These are phyloP conservation scores for Vanrija sp. DNA, from an alignment of 1,284 basidiomycete genomes.

Conservation along the genomic window DNA sequence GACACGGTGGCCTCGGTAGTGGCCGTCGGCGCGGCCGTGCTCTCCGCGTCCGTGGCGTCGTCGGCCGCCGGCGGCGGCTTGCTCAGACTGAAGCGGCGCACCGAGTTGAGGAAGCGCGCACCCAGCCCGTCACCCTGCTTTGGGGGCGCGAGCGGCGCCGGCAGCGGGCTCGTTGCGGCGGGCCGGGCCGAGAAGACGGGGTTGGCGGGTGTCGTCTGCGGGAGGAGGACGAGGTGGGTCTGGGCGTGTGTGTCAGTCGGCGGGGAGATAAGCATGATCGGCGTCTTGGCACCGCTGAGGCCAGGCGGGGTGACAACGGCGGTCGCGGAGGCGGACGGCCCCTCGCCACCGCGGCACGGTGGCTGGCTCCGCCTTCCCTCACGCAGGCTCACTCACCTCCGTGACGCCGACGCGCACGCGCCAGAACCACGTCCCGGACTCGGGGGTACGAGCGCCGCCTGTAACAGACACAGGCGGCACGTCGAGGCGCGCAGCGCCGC, in stretches of 20 bases:
- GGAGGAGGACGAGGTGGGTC: constrained; percentile 39
- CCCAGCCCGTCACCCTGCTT: constrained; percentile 1
- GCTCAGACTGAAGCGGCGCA: constrained; percentile 22
- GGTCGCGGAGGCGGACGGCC: too few species aligned
- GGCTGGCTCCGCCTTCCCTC: not conserved
- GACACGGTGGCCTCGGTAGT: constrained; percentile 26
- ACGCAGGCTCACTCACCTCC: constrained; percentile 26
- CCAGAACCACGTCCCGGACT: constrained; percentile 42
- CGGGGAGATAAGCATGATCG: not conserved
- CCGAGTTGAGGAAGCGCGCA: constrained; percentile 8
- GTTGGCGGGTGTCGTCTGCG: constrained; percentile 35
- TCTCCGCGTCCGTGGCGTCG: constrained; percentile 6
- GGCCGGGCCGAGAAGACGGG: constrained; percentile 23
- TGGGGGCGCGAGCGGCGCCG: not conserved
- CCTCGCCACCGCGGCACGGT: too few species aligned
- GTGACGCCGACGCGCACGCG: constrained; percentile 38
- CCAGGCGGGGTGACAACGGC: too few species aligned
- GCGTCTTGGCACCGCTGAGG: too few species aligned
- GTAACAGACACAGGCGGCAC: constrained; percentile 7
- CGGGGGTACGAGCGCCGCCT: constrained; percentile 1
- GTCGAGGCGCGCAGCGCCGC: constrained; percentile 18
- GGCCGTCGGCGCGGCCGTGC: constrained; percentile 9
- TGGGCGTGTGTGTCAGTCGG: constrained; percentile 7
- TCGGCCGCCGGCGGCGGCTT: constrained; percentile 27
- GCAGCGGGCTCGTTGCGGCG: constrained; percentile 2